A percentile compares a stretch with the other conserved stretches of the same genome.
Conservation (phyloP, 1,284 basidiomycete genomes). For the Coniophora puteana region DNA sequence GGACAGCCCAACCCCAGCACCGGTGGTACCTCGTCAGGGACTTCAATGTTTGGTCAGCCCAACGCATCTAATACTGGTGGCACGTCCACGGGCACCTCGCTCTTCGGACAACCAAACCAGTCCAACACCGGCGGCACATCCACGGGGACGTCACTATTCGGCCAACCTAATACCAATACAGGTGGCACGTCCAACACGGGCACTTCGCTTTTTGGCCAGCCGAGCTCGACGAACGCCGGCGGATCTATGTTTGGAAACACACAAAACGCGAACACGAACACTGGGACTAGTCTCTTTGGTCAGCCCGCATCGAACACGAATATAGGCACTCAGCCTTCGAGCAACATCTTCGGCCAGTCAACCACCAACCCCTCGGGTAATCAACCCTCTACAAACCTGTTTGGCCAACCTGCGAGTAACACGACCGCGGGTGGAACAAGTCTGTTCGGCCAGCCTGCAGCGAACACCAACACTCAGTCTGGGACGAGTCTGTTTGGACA, state of each 20-base stretch:
- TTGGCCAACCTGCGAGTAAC: slow-evolving; percentile 27
- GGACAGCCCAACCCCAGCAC: too few relatives aligned
- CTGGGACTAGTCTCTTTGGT: slow-evolving; percentile 33
- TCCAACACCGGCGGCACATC: too few relatives aligned
- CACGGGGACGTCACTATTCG: slow-evolving; percentile 30
- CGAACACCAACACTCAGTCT: slow-evolving; percentile 7
- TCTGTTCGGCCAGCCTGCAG: slow-evolving; percentile 13
- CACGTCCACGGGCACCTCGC: too few relatives aligned
- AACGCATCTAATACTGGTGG: too few relatives aligned
- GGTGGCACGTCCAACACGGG: slow-evolving; percentile 18
- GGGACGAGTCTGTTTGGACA: too few relatives aligned
- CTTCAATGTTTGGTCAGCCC: too few relatives aligned
- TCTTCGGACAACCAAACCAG: slow-evolving; percentile 23
- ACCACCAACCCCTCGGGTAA: too few relatives aligned
- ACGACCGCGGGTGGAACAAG: slow-evolving; percentile 14
- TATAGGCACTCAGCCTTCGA: slow-evolving; percentile 14
- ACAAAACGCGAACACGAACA: slow-evolving; percentile 20
- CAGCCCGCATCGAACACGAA: slow-evolving; percentile 19
- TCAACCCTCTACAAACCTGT: slow-evolving; percentile 23
- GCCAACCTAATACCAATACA: slow-evolving; percentile 17
- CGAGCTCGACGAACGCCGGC: slow-evolving; percentile 18
- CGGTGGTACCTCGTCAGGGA: too few relatives aligned
- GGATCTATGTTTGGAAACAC: slow-evolving; percentile 29
- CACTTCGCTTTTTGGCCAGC: slow-evolving; percentile 33
- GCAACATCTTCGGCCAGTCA: slow-evolving; percentile 12